A percentile compares a stretch with the other conserved stretches of the same genome.
Evolutionary conservation across 352 stramenopile species (phyloP).

Genomic region (Phytophthora pinifolia): DNA sequence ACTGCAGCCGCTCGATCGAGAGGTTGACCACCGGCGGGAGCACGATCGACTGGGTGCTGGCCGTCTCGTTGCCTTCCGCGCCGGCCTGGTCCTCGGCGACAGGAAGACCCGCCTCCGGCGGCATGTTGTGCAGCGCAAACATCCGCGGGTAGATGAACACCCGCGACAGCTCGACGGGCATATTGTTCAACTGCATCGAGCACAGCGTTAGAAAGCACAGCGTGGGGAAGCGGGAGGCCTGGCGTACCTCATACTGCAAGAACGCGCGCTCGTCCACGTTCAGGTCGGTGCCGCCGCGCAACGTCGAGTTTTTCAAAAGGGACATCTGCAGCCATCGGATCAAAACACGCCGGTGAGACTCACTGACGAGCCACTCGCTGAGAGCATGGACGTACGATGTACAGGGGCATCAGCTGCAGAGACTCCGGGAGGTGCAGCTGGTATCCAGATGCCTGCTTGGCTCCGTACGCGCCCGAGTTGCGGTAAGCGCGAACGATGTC

Average conservation of each 20-base stretch:
- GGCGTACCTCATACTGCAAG: slow-evolving; percentile 83
- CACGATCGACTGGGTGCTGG: slow-evolving; percentile 53
- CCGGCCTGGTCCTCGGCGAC: slow-evolving; percentile 41
- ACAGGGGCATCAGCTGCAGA: slow-evolving; percentile 95
- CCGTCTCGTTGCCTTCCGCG: slow-evolving; percentile 17
- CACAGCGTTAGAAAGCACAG: slow-evolving; percentile 12
- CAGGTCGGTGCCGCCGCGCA: slow-evolving; percentile 96
- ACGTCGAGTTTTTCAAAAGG: slow-evolving; percentile 97
- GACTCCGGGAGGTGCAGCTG: slow-evolving; percentile 89
- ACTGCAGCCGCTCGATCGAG: slow-evolving; percentile 93
- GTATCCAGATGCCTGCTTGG: slow-evolving; percentile 69
- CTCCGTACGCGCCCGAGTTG: slow-evolving; percentile 71
- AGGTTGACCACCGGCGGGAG: slow-evolving; percentile 94
- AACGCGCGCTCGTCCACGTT: slow-evolving; percentile 95
- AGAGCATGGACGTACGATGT: slow-evolving; percentile 68
- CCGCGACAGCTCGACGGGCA: slow-evolving; percentile 90
- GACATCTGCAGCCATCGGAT: slow-evolving; percentile 81
- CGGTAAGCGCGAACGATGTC: slow-evolving; percentile 94
- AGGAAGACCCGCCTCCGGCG: slow-evolving; percentile 82
- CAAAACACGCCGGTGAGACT: slow-evolving; percentile 8
- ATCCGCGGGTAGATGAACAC: slow-evolving; percentile 97
- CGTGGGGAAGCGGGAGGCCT: neutral
- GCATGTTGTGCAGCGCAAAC: slow-evolving; percentile 95
- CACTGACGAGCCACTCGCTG: neutral
- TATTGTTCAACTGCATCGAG: slow-evolving; percentile 86